Evolutionary conservation across 129 eudicot species (phyloP), one percentile per base, ranked within the genome.

Genomic region (Arctium minus): DNA sequence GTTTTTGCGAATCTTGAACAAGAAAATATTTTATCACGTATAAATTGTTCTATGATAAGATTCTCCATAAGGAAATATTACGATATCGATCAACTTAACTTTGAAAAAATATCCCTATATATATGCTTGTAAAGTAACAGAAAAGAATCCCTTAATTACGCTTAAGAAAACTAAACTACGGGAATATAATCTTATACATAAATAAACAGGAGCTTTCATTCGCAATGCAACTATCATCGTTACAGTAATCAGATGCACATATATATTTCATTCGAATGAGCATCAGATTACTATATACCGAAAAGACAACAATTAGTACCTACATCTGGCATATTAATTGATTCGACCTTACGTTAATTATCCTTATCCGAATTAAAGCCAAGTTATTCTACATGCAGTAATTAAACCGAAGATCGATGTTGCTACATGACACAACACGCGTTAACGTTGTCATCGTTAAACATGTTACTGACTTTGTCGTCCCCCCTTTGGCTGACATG

Each of bases 381-480:
- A 64, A 35, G 75, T 76, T 72, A 70, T 84, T 81, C 83, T 78
- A 81, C 12, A 17, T 60, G 22, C 56, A 11, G 3, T 2, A 0
- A 32, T 40, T 46, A 37, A 84, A 72, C 9, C 70, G 3, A 68
- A 39, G 60, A 60, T 22, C 3, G 37, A 39, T 10, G 9, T 27
- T 64, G 32, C 71, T 90, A 96, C 99, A 93, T 96, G 83, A 96
- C 38, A 27, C 38, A 53, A 68, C 98, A 93, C 2, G 98, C 97
- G 79, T 93, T 89, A 46, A 90, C 98, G 64, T 96, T 92, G 79
- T 96, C 99, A 78, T 96, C 99, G 27, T 96, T 96, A 79, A 96
- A 96, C 85, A 96, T 79, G 88, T 96, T 96, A 79, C 99, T 96
- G 30, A 96, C 98, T 86, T 89, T 91, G 89, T 96, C 99, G 33